Base-by-base conservation (phyloP, 2,329 filamentous ascomycete genomes). In the Fonsecaea erecta region DNA sequence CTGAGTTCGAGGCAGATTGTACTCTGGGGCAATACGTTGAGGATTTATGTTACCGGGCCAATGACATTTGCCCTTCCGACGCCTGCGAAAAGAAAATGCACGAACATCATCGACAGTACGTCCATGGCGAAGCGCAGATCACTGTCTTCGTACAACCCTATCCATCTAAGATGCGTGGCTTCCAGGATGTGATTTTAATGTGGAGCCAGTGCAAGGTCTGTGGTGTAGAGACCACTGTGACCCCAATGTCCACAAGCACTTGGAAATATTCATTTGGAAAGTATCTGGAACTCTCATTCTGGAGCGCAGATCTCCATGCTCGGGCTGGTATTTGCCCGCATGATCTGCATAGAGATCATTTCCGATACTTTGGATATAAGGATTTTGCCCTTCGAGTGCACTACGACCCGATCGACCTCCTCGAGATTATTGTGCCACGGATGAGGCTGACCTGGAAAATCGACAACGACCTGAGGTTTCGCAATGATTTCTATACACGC, bases 261-360 rank as follows among this genome's bases (percentile, higher is more conserved):
- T 99, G 93, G 91, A 97, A 96, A 76, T 99, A 99, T 76, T 99
- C 95, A 0, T 96, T 99, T 74, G 95, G 92, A 11, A 99, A 99
- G 77, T 99, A 98, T 73, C 83, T 99, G n/a, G 95, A 99, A 77
- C 82, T 99, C 18, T 93, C 93, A 1, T 98, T 98, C 77, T 99
- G 94, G 93, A 94, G 93, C 74, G 90, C 87, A 48, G 90, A 92
- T 40, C 80, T 98, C 55, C 90, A 88, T 70, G 74, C 87, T 89
- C 71, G 88, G 86, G 88, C 89, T 52, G 87, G 88, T 30, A 82
- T 91, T 77, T 99, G 96, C 75, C 86, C 91, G 16, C 95, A 99
- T 75, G 94, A 99, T 74, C 88, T 97, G 64, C 93, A 97, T 76
- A 88, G 89, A 66, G 91, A 99, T 72, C 94, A 98, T 75, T 86